Conservation (phyloP, 192 early-diverging fungal genomes). For the Linnemannia hyalina region DNA sequence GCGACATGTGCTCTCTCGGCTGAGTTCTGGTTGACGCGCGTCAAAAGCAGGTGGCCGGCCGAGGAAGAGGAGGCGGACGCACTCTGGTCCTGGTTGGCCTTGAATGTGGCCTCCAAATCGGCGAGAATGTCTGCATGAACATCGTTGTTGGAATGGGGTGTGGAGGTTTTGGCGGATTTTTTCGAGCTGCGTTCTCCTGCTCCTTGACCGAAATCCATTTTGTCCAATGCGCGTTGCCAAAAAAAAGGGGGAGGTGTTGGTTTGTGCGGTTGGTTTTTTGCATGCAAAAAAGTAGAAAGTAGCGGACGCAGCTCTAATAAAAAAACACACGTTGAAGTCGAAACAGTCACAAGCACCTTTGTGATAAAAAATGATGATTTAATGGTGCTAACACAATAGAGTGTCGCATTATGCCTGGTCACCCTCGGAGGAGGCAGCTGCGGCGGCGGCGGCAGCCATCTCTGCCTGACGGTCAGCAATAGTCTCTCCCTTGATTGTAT, state of each 20-base stretch:
- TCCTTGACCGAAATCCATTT: constrained; percentile 22
- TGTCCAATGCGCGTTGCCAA: not conserved
- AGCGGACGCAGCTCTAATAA: not conserved
- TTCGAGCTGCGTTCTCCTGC: constrained; percentile 4
- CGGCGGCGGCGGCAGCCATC: constrained; percentile 43
- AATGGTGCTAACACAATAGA: not conserved
- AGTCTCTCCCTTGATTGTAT: constrained; percentile 59
- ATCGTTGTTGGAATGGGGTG: not conserved
- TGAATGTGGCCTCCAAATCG: constrained; percentile 15
- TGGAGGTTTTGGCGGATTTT: not conserved
- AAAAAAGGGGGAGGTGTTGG: not conserved
- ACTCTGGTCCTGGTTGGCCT: not conserved
- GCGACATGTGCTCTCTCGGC: constrained; percentile 33
- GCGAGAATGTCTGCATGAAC: constrained; percentile 14
- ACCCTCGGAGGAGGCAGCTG: constrained; percentile 14
- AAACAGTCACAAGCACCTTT: constrained; percentile 14
- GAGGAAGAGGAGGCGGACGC: not conserved
- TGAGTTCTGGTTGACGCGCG: constrained; percentile 35
- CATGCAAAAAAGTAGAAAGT: not conserved
- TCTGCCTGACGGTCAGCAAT: constrained; percentile 51
- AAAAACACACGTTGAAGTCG: not conserved
- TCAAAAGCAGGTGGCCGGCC: constrained; percentile 24
- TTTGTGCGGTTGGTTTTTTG: not conserved
- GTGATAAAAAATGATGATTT: not conserved
- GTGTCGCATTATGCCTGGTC: not conserved